Evolutionary conservation across 2,329 filamentous ascomycete genomes (phyloP).

Genomic region (Plenodomus tracheiphilus): DNA sequence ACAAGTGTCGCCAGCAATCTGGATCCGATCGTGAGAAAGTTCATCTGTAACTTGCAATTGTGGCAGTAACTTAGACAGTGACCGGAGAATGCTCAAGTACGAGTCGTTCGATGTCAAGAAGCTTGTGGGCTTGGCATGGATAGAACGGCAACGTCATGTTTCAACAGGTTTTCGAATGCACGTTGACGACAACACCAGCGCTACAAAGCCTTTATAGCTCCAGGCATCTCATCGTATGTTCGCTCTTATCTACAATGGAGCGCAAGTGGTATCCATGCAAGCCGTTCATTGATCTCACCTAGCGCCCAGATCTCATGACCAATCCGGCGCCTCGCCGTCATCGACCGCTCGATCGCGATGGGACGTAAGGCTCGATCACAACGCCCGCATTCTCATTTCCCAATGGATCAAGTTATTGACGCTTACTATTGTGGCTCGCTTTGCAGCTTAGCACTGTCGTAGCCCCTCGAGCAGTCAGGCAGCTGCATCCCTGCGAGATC

Average conservation of each 20-base stretch:
- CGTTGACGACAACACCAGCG: neutral
- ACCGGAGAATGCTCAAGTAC: neutral
- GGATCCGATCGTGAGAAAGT: too few species aligned
- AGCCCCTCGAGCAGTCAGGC: neutral
- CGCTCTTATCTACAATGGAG: neutral
- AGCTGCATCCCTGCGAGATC: neutral
- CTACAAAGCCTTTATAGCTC: neutral
- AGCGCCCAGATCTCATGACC: neutral
- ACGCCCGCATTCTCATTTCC: neutral
- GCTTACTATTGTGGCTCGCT: neutral
- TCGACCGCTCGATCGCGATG: neutral
- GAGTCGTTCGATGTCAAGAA: neutral
- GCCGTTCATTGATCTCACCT: neutral
- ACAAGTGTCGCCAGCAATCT: too few species aligned
- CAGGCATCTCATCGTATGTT: neutral
- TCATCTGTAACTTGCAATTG: too few species aligned
- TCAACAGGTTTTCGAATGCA: neutral
- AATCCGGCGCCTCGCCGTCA: neutral
- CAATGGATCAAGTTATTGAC: neutral
- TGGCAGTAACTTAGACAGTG: neutral
- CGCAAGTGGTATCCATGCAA: neutral
- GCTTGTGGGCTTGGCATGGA: slow-evolving; percentile 4
- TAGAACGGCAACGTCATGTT: neutral
- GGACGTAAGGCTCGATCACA: neutral
- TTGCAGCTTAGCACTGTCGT: neutral